Base-by-base conservation (phyloP, 2,329 filamentous ascomycete genomes). In the Lasiodiplodia citricola region DNA sequence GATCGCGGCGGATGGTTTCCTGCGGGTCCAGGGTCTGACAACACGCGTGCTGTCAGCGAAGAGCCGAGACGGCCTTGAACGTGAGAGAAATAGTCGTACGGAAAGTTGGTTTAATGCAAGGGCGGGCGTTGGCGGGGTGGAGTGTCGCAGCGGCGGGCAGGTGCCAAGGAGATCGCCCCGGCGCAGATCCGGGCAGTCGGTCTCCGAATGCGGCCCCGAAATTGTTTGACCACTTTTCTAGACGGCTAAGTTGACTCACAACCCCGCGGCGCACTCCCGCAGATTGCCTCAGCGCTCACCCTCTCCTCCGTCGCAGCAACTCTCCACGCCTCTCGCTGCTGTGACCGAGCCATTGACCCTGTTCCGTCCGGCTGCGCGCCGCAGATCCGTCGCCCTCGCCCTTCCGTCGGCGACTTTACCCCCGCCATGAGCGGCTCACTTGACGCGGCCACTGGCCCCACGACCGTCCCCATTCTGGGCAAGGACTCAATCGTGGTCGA, bases 401-500 rank as follows among this genome's bases (percentile, higher is more conserved):
- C 16, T 18, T 18, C 66, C 25, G 38, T 4, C 28, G 28, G 52
- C 58, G 31, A 25, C 47, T 21, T 38, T 56, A 14, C 38, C 67
- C 37, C 67, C 50, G 58, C 58, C 60, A 68, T 68, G 67, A 64
- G 56, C 66, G 58, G 25, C 57, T 52, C 66, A 18, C 23, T 44
- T 18, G 57, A 50, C 58, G 52, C 58, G 25, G 58, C 50, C 51
- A 10, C 21, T n/a, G 41, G 67, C 72, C 86, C 87, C 68, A 87
- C 86, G 64, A 88, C 85, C 77, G 93, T 98, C 76, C 86, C 88
- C 44, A 96, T 99, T 73, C 85, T 99, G 69, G 94, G 94, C 73
- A 92, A 92, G 76, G 93, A 97, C 74, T 91, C 91, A 76, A 98
- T 99, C 74, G 86, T 97, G 72, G 91, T 97, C 76, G 93, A 97